Base-by-base conservation (phyloP, 257 asterid species). In the Rehmannia glutinosa region DNA sequence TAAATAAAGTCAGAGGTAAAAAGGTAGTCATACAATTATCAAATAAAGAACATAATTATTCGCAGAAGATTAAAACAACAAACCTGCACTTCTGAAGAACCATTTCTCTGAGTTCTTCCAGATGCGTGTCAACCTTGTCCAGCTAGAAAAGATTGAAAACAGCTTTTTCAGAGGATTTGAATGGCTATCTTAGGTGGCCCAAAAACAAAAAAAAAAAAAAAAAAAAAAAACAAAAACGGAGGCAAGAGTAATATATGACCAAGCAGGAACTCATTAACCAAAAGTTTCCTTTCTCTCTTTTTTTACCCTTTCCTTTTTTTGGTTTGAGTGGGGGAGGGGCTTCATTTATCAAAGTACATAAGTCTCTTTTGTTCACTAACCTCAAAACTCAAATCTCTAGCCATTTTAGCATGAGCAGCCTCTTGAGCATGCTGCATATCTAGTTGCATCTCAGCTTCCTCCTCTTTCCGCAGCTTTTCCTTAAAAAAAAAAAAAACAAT, bases 21-120 rank as follows among this genome's bases (percentile, higher is more conserved):
- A 35, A 19, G 3, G 7, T 6, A 43, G 39, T 19, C 16, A 38
- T n/a, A 13, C 38, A 19, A 19, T 20, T 51, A 50, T 35, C 32
- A n/a, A 30, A 52, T 20, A 38, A 23, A 39, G 25, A 11, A 49
- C 6, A 19, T 28, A 53, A 8, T 27, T 13, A 12, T 24, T 47
- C 49, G 33, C 46, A 52, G 20, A 28, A 23, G 4, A 16, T 15
- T 1, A 11, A 15, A 38, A 4, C 12, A 36, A 75, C 91, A 69
- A 59, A 92, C 98, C 98, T 92, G 97, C 95, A 86, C 45, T 77
- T 90, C 73, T 78, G 88, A 77, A 90, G 88, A 39, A 84, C 95
- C 28, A 42, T 49, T 33, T 83, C 95, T 80, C 80, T 83, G 70
- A 92, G 90, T 54, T 86, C 86, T 70, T 79, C 92, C 51, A 92